Conservation (phyloP, 139 green algal genomes). For the Chlamydomonas sphaeroides region DNA sequence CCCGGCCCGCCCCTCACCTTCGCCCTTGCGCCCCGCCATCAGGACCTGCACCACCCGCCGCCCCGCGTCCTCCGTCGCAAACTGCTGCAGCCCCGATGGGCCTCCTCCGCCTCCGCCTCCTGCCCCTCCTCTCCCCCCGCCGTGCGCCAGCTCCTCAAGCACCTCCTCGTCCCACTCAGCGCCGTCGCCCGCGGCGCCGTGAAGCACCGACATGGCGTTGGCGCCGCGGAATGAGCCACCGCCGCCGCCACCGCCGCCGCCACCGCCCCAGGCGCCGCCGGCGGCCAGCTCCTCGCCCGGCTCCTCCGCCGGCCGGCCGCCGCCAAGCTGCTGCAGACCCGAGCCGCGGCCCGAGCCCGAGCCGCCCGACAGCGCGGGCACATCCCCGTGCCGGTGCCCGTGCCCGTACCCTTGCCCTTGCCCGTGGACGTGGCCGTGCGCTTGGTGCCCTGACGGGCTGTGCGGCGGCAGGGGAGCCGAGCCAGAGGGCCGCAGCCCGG, state of each 20-base stretch:
- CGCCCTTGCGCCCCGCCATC: not conserved
- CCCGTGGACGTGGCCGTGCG: not conserved
- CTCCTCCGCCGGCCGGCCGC: too few species aligned
- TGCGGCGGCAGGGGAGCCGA: not conserved
- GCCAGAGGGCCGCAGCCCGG: not conserved
- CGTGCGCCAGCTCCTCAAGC: constrained; percentile 23
- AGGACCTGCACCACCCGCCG: constrained; percentile 34
- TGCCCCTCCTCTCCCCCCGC: not conserved
- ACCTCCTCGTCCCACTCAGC: constrained; percentile 35
- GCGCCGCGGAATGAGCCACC: not conserved
- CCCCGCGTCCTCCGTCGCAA: constrained; percentile 34
- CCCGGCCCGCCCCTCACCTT: not conserved
- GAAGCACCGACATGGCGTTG: constrained; percentile 17
- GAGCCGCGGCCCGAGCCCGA: too few species aligned
- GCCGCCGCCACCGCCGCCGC: not conserved
- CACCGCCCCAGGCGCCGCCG: too few species aligned
- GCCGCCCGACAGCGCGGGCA: too few species aligned
- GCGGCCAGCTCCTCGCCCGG: not conserved
- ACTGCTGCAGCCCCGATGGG: constrained; percentile 42
- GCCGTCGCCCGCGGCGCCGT: not conserved
- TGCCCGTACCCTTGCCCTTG: not conserved
- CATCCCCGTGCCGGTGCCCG: too few species aligned
- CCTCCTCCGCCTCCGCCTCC: not conserved
- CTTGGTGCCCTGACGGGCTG: not conserved
- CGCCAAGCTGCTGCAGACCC: too few species aligned